phyloP scores from a whole-genome alignment of 306 rosid genomes.

The Rubus parviflorus region DNA sequence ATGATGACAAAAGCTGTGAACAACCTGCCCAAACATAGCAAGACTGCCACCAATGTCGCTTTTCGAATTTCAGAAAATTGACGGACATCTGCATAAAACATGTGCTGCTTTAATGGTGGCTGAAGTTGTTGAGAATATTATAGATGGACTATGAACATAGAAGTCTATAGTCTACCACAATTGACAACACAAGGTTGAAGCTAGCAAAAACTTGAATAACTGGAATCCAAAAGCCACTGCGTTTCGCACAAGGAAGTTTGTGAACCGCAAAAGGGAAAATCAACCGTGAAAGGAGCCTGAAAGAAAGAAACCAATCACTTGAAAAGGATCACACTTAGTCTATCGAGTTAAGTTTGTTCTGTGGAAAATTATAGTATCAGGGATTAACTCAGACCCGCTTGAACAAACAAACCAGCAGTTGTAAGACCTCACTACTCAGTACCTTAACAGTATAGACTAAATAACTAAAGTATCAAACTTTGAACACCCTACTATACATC shows the following conservation, averaged over 20 bases:
- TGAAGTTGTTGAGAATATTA: conserved; percentile 6
- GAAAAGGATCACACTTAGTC: conserved; percentile 2
- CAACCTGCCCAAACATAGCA: conserved; percentile 95
- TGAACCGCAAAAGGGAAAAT: conserved; percentile 65
- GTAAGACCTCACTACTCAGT: not conserved
- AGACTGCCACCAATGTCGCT: conserved; percentile 74
- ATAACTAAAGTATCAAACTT: not conserved
- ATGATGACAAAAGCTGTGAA: conserved; percentile 29
- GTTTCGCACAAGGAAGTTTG: conserved; percentile 76
- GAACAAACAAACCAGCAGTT: not conserved
- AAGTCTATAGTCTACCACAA: conserved; percentile 50
- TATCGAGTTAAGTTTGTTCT: not conserved
- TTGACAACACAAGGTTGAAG: conserved; percentile 75
- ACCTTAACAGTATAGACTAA: not conserved
- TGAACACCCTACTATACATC: not conserved
- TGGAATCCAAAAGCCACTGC: conserved; percentile 96
- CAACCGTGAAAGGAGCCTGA: conserved; percentile 73
- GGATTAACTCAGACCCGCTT: not conserved
- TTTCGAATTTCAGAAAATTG: conserved; percentile 52
- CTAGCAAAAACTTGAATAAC: conserved; percentile 85
- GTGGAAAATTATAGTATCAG: not conserved
- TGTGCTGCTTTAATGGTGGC: not conserved
- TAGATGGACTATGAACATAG: conserved; percentile 1
- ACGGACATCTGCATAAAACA: conserved; percentile 52
- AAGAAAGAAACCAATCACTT: conserved; percentile 33